Evolutionary conservation across 2,329 filamentous ascomycete genomes (phyloP), one percentile per base, ranked within the genome.

Genomic region (Pseudogymnoascus sp.): DNA sequence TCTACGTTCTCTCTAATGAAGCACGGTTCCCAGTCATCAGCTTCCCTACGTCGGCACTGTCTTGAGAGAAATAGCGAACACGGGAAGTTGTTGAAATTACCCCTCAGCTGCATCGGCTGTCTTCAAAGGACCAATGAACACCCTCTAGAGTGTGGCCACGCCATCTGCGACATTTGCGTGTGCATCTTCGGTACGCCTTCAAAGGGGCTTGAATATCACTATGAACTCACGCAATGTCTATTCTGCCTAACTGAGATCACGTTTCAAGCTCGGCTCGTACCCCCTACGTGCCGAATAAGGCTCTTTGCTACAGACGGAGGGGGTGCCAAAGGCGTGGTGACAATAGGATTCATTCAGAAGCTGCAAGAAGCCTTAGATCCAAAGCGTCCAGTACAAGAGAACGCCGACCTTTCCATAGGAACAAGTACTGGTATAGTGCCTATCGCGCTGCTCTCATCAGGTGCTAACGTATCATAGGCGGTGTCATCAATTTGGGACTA

Each of bases 241-340:
- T 66, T 74, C 8, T 76, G 71, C 62, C 63, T 67, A 56, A 63
- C 38, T 10, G 21, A 64, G 6, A 63, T 61, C 25, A 59, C 44
- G 11, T 61, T 71, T 25, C 53, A 64, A 8, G 68, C 71, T 21
- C 68, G 65, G 14, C 64, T 76, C 3, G 67, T 74, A 8, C 74
- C 74, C 8, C 68, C 69, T 8, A 76, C 74, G 4, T 69, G 71
- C 33, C 69, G 72, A 12, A 64, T 74, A 14, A 63, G 73, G 35
- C 65, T 76, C 18, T 63, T 77, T 5, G 70, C 70, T 63, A 67
- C 77, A 62, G 74, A 78, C 67, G 74, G 73, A 10, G 74, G 74
- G 23, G 69, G 71, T 44, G 67, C 64, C 3, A 65, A 67, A 37
- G 70, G 67, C 8, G 67, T 72, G 14, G 60, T 71, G 3, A 63